These are phyloP conservation scores for Primulina eburnea DNA, from an alignment of 257 asterid genomes.

Conservation along the genomic window DNA sequence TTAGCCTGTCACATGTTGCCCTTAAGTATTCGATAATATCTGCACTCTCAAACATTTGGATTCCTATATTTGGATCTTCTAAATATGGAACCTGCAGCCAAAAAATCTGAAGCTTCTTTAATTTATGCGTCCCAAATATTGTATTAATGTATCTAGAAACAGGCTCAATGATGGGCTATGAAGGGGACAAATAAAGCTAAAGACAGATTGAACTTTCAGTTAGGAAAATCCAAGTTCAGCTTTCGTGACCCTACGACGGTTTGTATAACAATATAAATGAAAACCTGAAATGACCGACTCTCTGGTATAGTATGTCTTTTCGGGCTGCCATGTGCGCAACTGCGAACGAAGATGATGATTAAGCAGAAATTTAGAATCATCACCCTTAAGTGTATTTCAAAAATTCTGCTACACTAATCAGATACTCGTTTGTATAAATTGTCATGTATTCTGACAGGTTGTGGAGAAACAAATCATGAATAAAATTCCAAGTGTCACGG, in stretches of 20 bases:
- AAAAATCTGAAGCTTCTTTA: not conserved
- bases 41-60: slow-evolving; percentile 95
- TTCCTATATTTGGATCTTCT: slow-evolving; percentile 92
- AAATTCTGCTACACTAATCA: not conserved
- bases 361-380: slow-evolving; percentile 1
- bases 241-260: not conserved
- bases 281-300: slow-evolving; percentile 85
- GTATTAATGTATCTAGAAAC: not conserved
- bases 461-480: not conserved
- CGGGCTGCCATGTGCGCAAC: slow-evolving; percentile 97
- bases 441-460: not conserved
- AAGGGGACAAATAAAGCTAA: not conserved
- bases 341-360: slow-evolving; percentile 28
- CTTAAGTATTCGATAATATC: slow-evolving; percentile 73
- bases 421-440: not conserved
- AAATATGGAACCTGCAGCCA: slow-evolving; percentile 73
- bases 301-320: slow-evolving; percentile 65
- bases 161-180: not conserved
- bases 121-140: not conserved
- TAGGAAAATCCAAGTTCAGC: no score
- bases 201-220: not conserved
- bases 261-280: not conserved
- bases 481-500: not conserved
- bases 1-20: slow-evolving; percentile 38
- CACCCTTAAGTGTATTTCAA: not conserved